A percentile compares a stretch with the other conserved stretches of the same genome.
Evolutionary conservation across 176 grass and related monocot species (phyloP).

Genomic region (Triticum timopheevii): DNA sequence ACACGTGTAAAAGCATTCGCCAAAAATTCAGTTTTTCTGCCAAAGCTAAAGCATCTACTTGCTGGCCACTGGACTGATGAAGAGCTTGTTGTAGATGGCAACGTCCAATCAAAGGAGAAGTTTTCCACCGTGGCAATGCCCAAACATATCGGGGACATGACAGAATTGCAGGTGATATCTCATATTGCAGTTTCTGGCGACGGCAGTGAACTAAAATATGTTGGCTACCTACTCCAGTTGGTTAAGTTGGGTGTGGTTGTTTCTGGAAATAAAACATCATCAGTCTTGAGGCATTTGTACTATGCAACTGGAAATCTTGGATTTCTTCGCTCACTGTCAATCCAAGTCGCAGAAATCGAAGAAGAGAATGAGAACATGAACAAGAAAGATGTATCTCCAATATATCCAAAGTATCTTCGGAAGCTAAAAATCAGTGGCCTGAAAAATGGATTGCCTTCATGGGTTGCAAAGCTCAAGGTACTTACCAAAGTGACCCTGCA

Average conservation of each 20-base stretch:
- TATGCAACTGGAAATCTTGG: neutral
- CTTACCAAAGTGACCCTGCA: slow-evolving; percentile 15
- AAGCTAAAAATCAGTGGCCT: slow-evolving; percentile 1
- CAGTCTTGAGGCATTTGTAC: neutral
- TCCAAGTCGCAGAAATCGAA: neutral
- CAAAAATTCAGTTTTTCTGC: neutral
- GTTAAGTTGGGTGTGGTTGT: neutral
- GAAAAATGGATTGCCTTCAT: neutral
- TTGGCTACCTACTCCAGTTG: neutral
- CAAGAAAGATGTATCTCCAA: neutral
- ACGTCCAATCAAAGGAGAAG: neutral
- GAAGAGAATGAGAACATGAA: neutral
- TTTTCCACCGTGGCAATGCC: neutral
- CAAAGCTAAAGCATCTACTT: slow-evolving; percentile 14
- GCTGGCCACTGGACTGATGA: neutral
- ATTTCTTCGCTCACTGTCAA: neutral
- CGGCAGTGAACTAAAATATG: too few species aligned
- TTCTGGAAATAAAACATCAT: too few species aligned
- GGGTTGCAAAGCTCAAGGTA: neutral
- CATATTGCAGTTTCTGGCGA: neutral
- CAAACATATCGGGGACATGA: neutral
- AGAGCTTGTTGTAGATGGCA: too few species aligned
- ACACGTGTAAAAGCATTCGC: neutral
- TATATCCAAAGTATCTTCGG: neutral
- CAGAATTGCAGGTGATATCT: neutral